phyloP scores from a whole-genome alignment of 352 stramenopile species.

The Globisporangium nunn region DNA sequence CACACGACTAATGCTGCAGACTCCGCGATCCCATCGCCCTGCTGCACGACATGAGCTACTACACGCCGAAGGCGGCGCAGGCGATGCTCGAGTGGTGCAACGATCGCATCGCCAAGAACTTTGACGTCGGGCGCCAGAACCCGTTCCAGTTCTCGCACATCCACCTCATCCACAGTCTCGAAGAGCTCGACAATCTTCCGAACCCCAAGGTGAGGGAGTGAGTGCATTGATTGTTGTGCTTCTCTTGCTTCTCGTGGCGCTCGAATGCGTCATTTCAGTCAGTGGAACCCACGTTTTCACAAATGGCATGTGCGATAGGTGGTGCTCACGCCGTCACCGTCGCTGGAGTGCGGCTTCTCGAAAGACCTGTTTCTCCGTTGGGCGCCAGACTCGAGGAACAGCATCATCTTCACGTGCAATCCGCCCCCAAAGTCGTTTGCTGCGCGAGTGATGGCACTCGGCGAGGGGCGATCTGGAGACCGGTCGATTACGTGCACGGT shows the following conservation, averaged over 20 bases:
- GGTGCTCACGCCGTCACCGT: conserved; percentile 74
- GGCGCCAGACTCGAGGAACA: conserved; percentile 69
- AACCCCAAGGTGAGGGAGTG: conserved; percentile 69
- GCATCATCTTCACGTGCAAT: conserved; percentile 77
- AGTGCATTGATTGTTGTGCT: background rate
- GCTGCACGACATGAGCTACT: conserved; percentile 87
- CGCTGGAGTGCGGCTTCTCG: conserved; percentile 71
- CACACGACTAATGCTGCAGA: conserved; percentile 18
- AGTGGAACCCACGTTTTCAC: too few relatives aligned
- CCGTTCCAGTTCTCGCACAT: conserved; percentile 89
- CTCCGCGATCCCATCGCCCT: conserved; percentile 80
- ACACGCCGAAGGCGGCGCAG: conserved; percentile 81
- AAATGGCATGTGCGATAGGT: conserved; percentile 23
- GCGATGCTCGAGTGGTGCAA: conserved; percentile 90
- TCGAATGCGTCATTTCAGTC: too few relatives aligned
- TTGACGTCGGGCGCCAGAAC: conserved; percentile 83
- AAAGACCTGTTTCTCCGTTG: conserved; percentile 84
- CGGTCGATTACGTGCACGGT: conserved; percentile 57
- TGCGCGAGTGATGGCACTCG: conserved; percentile 50
- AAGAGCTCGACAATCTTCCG: conserved; percentile 80
- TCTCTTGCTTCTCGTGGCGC: background rate
- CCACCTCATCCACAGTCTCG: conserved; percentile 78
- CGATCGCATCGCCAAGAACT: conserved; percentile 87
- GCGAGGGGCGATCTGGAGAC: conserved; percentile 37
- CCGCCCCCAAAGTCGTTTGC: conserved; percentile 60